Evolutionary conservation across 2,329 filamentous ascomycete species (phyloP).

Genomic region (Nothomitra cinnamomea): DNA sequence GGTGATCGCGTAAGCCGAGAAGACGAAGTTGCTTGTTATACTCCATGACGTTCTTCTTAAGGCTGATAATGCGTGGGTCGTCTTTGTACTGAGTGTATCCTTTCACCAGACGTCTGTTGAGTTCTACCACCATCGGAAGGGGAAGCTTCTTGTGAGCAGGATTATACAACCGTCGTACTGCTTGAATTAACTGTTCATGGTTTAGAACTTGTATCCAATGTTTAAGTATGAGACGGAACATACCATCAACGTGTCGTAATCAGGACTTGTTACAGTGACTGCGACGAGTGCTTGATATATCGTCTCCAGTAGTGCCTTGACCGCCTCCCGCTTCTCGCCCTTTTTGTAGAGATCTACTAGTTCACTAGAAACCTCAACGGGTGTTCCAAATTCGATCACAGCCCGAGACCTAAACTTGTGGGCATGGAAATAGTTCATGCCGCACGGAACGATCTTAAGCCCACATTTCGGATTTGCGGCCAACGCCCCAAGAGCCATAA

Average conservation of each 20-base stretch:
- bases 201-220: neutral
- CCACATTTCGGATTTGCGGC: constrained; percentile 74
- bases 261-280: constrained; percentile 80
- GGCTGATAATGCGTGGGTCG: constrained; percentile 61
- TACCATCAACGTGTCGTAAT: constrained; percentile 90
- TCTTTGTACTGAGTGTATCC: constrained; percentile 89
- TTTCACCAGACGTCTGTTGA: constrained; percentile 78
- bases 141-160: constrained; percentile 87
- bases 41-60: constrained; percentile 58
- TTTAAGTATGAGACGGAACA: constrained; percentile 9
- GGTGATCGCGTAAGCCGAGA: constrained; percentile 79
- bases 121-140: constrained; percentile 78
- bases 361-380: constrained; percentile 68
- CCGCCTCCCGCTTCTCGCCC: constrained; percentile 71
- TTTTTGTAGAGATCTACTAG: constrained; percentile 72
- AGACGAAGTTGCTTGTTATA: constrained; percentile 82
- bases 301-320: constrained; percentile 67
- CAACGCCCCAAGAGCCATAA: constrained; percentile 88
- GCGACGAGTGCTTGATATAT: constrained; percentile 72
- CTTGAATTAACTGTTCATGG: constrained; percentile 56
- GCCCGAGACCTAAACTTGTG: constrained; percentile 96
- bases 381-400: constrained; percentile 85
- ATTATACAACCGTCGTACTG: constrained; percentile 82
- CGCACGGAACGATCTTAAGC: constrained; percentile 86
- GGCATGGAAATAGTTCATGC: constrained; percentile 99